Evolutionary conservation across 192 early-diverging fungal genomes (phyloP).

Genomic region (Phycomyces nitens): DNA sequence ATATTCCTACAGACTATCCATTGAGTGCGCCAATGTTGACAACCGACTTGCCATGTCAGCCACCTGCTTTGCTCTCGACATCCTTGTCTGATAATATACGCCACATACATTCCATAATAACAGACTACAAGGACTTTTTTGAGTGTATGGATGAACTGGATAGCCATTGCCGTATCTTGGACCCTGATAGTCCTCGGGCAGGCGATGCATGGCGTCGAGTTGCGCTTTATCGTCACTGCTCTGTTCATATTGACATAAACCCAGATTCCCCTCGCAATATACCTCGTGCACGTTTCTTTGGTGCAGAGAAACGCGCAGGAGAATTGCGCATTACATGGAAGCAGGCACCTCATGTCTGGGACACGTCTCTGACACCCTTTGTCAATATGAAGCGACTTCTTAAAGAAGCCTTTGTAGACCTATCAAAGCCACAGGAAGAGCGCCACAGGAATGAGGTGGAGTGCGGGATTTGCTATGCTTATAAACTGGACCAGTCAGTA

Average conservation of each 20-base stretch:
- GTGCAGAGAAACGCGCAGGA: conserved; percentile 2
- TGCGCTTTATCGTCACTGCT: conserved; percentile 17
- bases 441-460: conserved; percentile 11
- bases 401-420: neutral
- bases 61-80: neutral
- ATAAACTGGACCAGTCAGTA: conserved; percentile 12
- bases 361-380: neutral
- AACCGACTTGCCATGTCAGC: neutral
- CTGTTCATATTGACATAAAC: conserved; percentile 16
- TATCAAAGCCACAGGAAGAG: neutral
- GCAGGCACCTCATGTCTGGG: neutral
- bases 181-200: conserved; percentile 14
- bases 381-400: neutral
- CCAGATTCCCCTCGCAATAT: conserved; percentile 1
- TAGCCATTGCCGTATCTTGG: conserved; percentile 3
- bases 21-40: neutral
- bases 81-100: conserved; percentile 4
- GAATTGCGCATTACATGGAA: conserved; percentile 5
- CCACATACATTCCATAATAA: neutral
- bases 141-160: conserved; percentile 23
- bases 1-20: conserved; percentile 3
- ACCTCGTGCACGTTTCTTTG: conserved; percentile 17
- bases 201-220: conserved; percentile 12
- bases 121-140: conserved; percentile 6
- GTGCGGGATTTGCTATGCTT: conserved; percentile 31